phyloP scores from a whole-genome alignment of 2,329 filamentous ascomycete genomes.

The Dothistroma pini region DNA sequence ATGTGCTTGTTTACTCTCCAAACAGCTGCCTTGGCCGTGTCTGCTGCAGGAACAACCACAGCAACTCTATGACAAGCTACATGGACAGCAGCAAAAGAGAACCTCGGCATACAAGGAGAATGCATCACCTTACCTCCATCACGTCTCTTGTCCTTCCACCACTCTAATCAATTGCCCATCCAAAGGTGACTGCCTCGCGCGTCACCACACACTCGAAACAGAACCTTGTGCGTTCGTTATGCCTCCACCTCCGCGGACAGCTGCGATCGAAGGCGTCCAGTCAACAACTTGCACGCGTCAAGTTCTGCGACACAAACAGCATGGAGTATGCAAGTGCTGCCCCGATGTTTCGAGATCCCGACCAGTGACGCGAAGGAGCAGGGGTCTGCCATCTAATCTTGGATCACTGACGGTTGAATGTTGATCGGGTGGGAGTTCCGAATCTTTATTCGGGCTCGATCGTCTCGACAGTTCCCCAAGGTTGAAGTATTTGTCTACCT shows the following conservation, averaged over 20 bases:
- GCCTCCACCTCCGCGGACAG: neutral
- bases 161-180: neutral
- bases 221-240: neutral
- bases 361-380: neutral
- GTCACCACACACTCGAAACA: neutral
- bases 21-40: conserved; percentile 2
- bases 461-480: neutral
- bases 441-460: neutral
- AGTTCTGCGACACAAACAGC: neutral
- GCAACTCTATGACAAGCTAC: neutral
- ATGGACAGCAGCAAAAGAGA: neutral
- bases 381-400: neutral
- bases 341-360: neutral
- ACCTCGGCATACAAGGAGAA: neutral
- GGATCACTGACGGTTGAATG: neutral
- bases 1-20: neutral
- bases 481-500: no score
- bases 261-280: neutral
- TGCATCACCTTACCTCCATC: neutral
- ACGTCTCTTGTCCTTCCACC: neutral
- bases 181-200: neutral
- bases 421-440: neutral
- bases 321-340: neutral
- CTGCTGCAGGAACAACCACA: neutral
- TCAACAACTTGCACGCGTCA: neutral